phyloP scores from a whole-genome alignment of 1,284 basidiomycete species.

The Microbotryum scabiosae region DNA sequence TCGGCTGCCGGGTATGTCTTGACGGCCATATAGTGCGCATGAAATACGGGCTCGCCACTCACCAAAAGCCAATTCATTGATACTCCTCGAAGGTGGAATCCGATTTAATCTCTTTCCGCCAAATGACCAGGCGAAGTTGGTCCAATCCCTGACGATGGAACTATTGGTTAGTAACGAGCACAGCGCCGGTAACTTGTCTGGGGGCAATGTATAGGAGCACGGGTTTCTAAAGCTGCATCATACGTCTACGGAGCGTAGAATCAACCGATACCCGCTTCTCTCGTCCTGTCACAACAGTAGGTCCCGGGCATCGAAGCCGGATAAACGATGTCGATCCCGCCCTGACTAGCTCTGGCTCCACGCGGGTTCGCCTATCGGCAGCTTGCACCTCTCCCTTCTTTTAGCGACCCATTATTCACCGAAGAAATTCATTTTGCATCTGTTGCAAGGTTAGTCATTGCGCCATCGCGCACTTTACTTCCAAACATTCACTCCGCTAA shows the following conservation, averaged over 20 bases:
- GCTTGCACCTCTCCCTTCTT: conserved; percentile 11
- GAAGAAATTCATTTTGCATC: conserved; percentile 15
- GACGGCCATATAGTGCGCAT: neutral
- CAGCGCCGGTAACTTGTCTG: no score
- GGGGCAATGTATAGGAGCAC: neutral
- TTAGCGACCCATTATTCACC: conserved; percentile 29
- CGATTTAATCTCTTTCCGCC: neutral
- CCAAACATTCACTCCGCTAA: neutral
- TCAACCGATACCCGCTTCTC: conserved; percentile 17
- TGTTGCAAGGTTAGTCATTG: conserved; percentile 14
- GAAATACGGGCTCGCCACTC: neutral
- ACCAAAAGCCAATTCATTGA: no score
- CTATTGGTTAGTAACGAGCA: conserved; percentile 1
- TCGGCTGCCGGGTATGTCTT: conserved; percentile 62
- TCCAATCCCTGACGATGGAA: conserved; percentile 6
- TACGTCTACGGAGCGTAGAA: conserved; percentile 6
- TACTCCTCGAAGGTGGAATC: conserved; percentile 1
- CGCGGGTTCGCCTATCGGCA: neutral
- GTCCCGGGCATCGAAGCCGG: neutral
- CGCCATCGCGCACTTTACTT: neutral
- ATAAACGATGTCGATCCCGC: neutral
- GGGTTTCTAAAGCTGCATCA: neutral
- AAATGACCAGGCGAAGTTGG: neutral
- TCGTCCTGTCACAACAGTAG: conserved; percentile 25
- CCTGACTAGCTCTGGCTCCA: neutral